phyloP scores from a whole-genome alignment of 2,329 filamentous ascomycete genomes.

The Daldinia sp. region DNA sequence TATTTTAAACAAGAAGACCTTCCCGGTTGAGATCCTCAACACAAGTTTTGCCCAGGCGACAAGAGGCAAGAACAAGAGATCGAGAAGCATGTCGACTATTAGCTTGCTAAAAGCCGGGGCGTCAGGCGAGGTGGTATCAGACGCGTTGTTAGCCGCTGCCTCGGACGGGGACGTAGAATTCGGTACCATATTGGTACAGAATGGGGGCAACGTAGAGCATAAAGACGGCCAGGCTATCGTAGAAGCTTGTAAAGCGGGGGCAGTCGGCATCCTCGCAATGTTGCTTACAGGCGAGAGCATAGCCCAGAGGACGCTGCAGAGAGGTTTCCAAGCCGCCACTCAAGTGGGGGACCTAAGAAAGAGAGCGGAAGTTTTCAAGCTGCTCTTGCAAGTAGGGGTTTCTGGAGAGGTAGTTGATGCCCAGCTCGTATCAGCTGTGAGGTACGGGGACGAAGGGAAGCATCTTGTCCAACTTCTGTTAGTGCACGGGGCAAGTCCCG shows the following conservation, averaged over 20 bases:
- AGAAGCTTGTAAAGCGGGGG: conserved; percentile 61
- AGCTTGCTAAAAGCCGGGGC: conserved; percentile 58
- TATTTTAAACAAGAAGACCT: conserved; percentile 53
- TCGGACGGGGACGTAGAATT: conserved; percentile 62
- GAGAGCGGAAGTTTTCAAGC: conserved; percentile 58
- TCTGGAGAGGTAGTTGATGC: conserved; percentile 60
- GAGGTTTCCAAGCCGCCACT: conserved; percentile 64
- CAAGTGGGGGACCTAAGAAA: conserved; percentile 60
- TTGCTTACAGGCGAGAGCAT: conserved; percentile 55
- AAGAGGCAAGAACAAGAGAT: conserved; percentile 50
- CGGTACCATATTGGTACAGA: conserved; percentile 58
- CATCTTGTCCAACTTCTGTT: conserved; percentile 61
- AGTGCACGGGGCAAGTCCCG: conserved; percentile 60
- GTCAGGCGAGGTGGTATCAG: conserved; percentile 55
- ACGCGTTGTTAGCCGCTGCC: conserved; percentile 60
- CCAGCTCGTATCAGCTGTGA: conserved; percentile 61
- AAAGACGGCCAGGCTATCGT: conserved; percentile 63
- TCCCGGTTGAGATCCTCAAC: conserved; percentile 52
- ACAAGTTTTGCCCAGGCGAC: conserved; percentile 55
- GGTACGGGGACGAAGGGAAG: conserved; percentile 59
- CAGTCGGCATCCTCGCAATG: conserved; percentile 58
- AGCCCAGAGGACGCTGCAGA: conserved; percentile 54
- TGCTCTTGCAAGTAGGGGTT: conserved; percentile 60
- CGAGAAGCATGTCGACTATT: conserved; percentile 55
- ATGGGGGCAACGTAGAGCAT: conserved; percentile 61